Conservation (phyloP, 768 basidiomycete genomes). For the Termitomyces sp. region DNA sequence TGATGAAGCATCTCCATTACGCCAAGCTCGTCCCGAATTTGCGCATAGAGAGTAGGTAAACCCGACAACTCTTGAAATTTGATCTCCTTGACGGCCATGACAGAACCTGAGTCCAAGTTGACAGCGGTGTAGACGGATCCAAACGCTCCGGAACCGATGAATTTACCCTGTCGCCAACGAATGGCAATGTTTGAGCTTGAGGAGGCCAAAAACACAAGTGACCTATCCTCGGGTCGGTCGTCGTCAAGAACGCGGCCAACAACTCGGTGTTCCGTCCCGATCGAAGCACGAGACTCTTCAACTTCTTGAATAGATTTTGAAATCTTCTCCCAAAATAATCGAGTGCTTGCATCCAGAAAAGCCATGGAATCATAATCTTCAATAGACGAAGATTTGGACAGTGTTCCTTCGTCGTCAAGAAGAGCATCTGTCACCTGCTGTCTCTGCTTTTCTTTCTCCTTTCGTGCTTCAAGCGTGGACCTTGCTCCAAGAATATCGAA, state of each 20-base stretch:
- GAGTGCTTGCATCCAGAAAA: conserved; percentile 59
- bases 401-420: conserved; percentile 45
- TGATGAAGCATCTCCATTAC: conserved; percentile 99
- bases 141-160: conserved; percentile 98
- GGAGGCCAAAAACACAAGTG: conserved; percentile 90
- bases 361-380: conserved; percentile 38
- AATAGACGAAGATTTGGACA: conserved; percentile 26
- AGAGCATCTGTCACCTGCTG: conserved; percentile 47
- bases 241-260: conserved; percentile 92
- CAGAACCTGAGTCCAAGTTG: conserved; percentile 90
- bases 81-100: conserved; percentile 99
- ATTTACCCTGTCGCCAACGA: conserved; percentile 96
- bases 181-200: conserved; percentile 95
- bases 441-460: conserved; percentile 79
- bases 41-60: conserved; percentile 80
- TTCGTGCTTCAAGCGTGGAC: conserved; percentile 80
- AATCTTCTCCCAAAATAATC: conserved; percentile 72
- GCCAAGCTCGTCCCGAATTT: conserved; percentile 92
- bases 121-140: conserved; percentile 99
- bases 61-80: conserved; percentile 93
- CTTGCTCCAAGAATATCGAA: conserved; percentile 97
- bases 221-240: conserved; percentile 89
- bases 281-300: conserved; percentile 55
- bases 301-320: conserved; percentile 53
- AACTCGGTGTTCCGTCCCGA: conserved; percentile 66